Percentiles rank a stretch among this genome's conserved stretches.
Evolutionary conservation across 139 green algal genomes (phyloP).

Genomic region (Coelastrella sp.): DNA sequence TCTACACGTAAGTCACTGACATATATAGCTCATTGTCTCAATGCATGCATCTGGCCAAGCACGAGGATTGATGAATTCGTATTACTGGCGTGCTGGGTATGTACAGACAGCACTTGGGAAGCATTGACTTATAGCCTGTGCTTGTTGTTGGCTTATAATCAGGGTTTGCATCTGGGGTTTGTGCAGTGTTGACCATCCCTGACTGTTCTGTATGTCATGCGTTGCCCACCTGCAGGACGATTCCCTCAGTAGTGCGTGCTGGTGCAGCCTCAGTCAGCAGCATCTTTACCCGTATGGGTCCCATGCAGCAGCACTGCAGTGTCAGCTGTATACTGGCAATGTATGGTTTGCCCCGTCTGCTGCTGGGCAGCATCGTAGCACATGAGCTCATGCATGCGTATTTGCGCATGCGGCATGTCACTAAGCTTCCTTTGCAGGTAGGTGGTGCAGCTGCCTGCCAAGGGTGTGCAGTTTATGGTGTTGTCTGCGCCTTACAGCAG

Average conservation of each 20-base stretch:
- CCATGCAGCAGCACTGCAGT: constrained; percentile 47
- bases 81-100: no score
- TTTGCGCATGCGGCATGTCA: constrained; percentile 78
- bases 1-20: constrained; percentile 69
- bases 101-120: no score
- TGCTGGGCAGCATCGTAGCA: constrained; percentile 85
- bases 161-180: no score
- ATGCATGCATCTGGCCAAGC: no score
- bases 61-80: no score
- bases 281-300: constrained; percentile 23
- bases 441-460: no score
- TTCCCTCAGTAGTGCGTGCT: constrained; percentile 53
- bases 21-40: no score
- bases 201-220: no score
- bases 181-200: no score
- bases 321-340: constrained; percentile 91
- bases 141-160: no score
- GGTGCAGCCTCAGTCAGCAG: constrained; percentile 48
- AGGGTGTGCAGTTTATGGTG: background rate
- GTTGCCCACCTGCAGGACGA: constrained; percentile 53
- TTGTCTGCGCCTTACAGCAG: background rate
- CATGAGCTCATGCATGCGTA: constrained; percentile 96
- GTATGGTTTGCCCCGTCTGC: constrained; percentile 87
- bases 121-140: no score
- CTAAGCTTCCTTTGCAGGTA: constrained; percentile 67